Conservation (phyloP, 495 filamentous ascomycete genomes). For the Copromyces sp. region DNA sequence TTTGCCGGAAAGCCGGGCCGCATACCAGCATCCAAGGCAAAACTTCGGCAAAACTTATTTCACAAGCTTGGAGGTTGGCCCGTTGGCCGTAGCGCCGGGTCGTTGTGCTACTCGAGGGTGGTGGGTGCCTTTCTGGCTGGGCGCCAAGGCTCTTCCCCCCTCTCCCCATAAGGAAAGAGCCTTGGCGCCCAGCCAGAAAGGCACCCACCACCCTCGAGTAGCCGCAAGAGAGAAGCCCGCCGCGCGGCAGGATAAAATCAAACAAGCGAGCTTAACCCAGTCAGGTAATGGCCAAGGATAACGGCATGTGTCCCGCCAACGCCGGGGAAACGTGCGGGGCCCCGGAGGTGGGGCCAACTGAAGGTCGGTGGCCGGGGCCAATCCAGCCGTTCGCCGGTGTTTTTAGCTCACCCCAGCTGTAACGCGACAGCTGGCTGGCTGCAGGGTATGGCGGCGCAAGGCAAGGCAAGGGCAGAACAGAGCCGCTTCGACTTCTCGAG, state of each 20-base stretch:
- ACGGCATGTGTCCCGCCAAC: neutral
- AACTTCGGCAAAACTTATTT: slow-evolving; percentile 1
- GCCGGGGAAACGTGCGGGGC: neutral
- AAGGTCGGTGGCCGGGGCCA: neutral
- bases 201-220: too few species aligned
- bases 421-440: neutral
- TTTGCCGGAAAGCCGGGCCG: neutral
- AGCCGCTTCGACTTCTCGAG: neutral
- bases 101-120: too few species aligned
- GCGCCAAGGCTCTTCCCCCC: too few species aligned
- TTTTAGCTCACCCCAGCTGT: neutral
- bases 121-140: too few species aligned
- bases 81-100: neutral
- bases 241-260: neutral
- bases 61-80: neutral
- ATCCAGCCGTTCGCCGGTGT: neutral
- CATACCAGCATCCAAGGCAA: neutral
- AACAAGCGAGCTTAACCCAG: neutral
- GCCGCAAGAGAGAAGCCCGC: neutral
- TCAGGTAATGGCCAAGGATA: neutral
- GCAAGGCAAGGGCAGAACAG: neutral
- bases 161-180: too few species aligned
- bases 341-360: neutral
- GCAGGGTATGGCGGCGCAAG: neutral
- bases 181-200: too few species aligned